These are phyloP conservation scores for Pseudocercospora eumusae DNA, from an alignment of 2,329 filamentous ascomycete genomes.

Conservation along the genomic window DNA sequence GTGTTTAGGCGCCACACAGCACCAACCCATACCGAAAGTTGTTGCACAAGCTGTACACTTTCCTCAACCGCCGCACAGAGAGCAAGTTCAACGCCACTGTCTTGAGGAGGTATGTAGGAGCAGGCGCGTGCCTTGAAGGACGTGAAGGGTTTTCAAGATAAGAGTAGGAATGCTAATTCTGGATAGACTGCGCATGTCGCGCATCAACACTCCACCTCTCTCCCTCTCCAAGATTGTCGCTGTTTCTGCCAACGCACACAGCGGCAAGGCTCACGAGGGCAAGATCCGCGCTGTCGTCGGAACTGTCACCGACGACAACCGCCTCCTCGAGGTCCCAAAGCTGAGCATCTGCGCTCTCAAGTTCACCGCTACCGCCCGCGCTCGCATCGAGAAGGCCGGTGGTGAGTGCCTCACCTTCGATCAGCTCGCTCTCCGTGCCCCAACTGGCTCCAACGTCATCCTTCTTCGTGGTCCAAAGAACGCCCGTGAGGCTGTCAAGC, in stretches of 20 bases:
- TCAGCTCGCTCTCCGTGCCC: constrained; percentile 91
- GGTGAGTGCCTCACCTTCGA: constrained; percentile 95
- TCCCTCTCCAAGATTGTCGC: constrained; percentile 87
- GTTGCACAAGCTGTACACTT: constrained; percentile 56
- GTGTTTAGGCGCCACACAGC: constrained; percentile 75
- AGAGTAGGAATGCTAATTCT: constrained; percentile 14
- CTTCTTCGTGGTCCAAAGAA: constrained; percentile 98
- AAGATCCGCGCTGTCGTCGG: constrained; percentile 93
- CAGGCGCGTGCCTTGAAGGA: neutral
- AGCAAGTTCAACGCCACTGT: constrained; percentile 98
- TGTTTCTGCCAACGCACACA: constrained; percentile 55
- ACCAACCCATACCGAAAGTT: constrained; percentile 42
- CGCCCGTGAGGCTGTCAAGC: constrained; percentile 94
- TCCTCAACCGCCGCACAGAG: constrained; percentile 71
- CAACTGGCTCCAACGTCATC: constrained; percentile 95
- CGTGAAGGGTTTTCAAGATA: neutral
- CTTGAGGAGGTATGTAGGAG: constrained; percentile 60
- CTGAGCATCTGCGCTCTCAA: constrained; percentile 89
- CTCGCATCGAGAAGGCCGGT: constrained; percentile 88
- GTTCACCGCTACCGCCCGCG: constrained; percentile 94
- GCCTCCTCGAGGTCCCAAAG: constrained; percentile 86
- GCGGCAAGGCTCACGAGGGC: constrained; percentile 60
- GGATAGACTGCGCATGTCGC: constrained; percentile 89
- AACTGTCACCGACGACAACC: constrained; percentile 97
- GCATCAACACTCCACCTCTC: constrained; percentile 83